Evolutionary conservation across 331 rosid species (phyloP), one percentile per base, ranked within the genome.

Genomic region (Acacia pycnantha): DNA sequence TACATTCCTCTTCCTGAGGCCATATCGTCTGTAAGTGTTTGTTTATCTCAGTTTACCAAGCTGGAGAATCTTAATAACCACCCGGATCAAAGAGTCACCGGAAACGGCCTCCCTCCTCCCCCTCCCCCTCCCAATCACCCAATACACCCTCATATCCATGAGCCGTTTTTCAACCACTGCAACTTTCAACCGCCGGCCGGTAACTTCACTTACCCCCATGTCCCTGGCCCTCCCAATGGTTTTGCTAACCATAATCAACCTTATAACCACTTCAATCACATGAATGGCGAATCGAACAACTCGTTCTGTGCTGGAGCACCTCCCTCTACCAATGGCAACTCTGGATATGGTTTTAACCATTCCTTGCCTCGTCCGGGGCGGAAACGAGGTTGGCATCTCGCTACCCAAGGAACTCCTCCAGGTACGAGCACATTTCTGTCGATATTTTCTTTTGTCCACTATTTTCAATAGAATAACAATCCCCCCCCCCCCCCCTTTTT

Each of bases 371-470:
- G 82, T 51, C 76, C 84, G 33, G 90, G 84, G 16, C 90, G 93
- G 70, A 95, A 91, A 88, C 90, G 98, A 83, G 76, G 83, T 0
- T 86, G 98, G 90, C 79, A 75, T 75, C 87, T 82, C 75, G 69
- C 87, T 27, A 56, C 73, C 73, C 82, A 83, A 62, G 89, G 85
- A 66, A 40, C 79, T 86, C 33, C 92, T 51, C 81, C 89, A 69
- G 94, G 94, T 87, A 77, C 73, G 12, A 33, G 24, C 54, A 14
- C 8, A 3, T 62, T 24, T 11, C 5, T 10, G 5, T 53, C 22
- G 6, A 51, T 51, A 13, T 51, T 51, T 51, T 51, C 58, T 51
- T 51, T 51, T 51, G 9, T 1, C 11, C 26, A 7, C 61, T 19
- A 1, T 15, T 59, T n/a, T 74, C 41, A 3, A 35, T 24, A 8